Evolutionary conservation across 73 alveolate species (phyloP).

Genomic region (Halteria grandinella): DNA sequence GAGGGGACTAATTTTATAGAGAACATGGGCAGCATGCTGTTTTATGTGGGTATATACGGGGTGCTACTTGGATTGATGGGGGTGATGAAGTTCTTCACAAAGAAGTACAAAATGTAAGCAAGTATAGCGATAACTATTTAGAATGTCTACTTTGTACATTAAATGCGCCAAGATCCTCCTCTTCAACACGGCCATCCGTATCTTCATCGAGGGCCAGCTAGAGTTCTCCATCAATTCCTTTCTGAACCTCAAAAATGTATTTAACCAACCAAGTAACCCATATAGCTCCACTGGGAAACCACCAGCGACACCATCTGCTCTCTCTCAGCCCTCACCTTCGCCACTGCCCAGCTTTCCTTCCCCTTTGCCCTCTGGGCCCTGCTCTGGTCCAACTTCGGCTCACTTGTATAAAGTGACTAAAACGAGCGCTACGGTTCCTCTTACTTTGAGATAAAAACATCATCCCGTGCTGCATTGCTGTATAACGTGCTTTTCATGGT

Average conservation of each 20-base stretch:
- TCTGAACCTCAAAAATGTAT: constrained; percentile 1
- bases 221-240: constrained; percentile 1
- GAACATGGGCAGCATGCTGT: constrained; percentile 24
- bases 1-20: neutral
- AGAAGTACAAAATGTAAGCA: neutral
- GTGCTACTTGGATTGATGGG: neutral
- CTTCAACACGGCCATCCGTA: neutral
- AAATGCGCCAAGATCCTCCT: neutral
- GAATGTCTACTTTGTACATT: neutral
- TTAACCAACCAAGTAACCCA: neutral
- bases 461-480: neutral
- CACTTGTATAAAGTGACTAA: neutral
- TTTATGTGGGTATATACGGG: neutral
- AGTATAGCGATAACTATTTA: neutral
- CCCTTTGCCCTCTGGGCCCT: neutral
- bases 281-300: neutral
- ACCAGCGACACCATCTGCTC: neutral
- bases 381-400: neutral
- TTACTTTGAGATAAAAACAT: neutral
- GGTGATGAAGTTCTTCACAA: neutral
- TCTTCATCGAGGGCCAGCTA: constrained; percentile 11
- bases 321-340: neutral
- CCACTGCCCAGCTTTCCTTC: neutral
- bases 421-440: neutral
- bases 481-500: neutral